Evolutionary conservation across 2,329 filamentous ascomycete species (phyloP).

Genomic region (Colletotrichum sp.): DNA sequence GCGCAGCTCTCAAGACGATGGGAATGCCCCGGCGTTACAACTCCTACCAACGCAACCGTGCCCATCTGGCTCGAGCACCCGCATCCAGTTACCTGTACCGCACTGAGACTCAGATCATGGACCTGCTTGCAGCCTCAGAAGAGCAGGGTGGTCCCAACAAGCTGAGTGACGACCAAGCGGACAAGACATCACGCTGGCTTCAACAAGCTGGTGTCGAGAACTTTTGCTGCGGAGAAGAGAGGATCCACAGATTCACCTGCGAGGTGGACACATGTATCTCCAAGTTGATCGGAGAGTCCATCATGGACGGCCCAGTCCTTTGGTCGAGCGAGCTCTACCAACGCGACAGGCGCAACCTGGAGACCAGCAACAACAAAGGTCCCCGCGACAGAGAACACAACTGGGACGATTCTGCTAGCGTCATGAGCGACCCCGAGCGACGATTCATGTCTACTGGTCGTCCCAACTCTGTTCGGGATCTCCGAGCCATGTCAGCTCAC

Average conservation of each 20-base stretch:
- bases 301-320: conserved; percentile 83
- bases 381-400: conserved; percentile 51
- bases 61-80: conserved; percentile 51
- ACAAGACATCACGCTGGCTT: conserved; percentile 84
- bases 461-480: conserved; percentile 58
- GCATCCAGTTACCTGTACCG: conserved; percentile 74
- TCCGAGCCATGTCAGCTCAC: conserved; percentile 62
- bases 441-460: conserved; percentile 49
- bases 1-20: conserved; percentile 91
- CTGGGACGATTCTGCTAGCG: conserved; percentile 59
- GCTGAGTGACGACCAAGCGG: conserved; percentile 92
- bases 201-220: conserved; percentile 84
- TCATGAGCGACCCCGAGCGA: conserved; percentile 60
- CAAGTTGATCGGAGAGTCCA: conserved; percentile 83
- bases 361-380: conserved; percentile 41
- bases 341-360: conserved; percentile 72
- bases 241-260: conserved; percentile 91
- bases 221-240: conserved; percentile 92
- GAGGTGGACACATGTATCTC: conserved; percentile 88
- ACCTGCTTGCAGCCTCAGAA: conserved; percentile 81
- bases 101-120: conserved; percentile 84
- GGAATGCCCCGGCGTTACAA: conserved; percentile 66
- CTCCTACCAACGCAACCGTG: conserved; percentile 54
- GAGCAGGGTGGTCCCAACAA: conserved; percentile 94
- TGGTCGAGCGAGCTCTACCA: conserved; percentile 92